A percentile compares a stretch with the other conserved stretches of the same genome.
phyloP scores from a whole-genome alignment of 305 asterid genomes.

The Striga hermonthica region DNA sequence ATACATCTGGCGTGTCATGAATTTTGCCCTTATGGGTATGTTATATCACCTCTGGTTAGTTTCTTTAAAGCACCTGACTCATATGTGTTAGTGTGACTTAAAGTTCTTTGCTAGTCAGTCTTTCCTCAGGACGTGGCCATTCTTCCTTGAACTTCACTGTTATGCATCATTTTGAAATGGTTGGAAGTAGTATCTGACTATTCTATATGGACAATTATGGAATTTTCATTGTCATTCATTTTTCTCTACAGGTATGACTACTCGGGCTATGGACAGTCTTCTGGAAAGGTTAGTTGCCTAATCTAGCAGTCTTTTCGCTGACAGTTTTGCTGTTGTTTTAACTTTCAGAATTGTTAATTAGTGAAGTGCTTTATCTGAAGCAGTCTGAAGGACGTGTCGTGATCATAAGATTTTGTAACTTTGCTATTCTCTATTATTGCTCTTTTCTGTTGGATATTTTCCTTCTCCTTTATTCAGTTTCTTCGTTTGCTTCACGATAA shows the following conservation, averaged over 20 bases:
- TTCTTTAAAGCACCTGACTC: no score
- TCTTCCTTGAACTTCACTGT: not conserved
- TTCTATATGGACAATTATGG: slow-evolving; percentile 20
- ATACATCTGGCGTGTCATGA: no score
- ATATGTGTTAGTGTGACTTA: no score
- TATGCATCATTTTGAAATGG: slow-evolving; percentile 6
- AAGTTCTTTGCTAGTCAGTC: no score
- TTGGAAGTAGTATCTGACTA: not conserved
- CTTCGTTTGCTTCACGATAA: not conserved
- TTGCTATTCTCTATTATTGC: not conserved
- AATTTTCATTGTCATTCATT: slow-evolving; percentile 29
- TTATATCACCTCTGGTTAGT: no score
- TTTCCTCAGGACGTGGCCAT: no score
- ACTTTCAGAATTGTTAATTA: not conserved
- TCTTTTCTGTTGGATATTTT: slow-evolving; percentile 16
- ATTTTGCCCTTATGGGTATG: no score
- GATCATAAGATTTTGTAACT: not conserved
- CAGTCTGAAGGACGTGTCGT: slow-evolving; percentile 6
- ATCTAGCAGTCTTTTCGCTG: slow-evolving; percentile 18
- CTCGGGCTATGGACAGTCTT: slow-evolving; percentile 94
- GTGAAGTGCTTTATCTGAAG: slow-evolving; percentile 20
- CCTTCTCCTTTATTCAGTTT: not conserved
- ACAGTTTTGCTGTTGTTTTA: slow-evolving; percentile 6
- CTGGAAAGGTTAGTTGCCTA: slow-evolving; percentile 81
- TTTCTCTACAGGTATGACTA: slow-evolving; percentile 73